phyloP scores from a whole-genome alignment of 306 rosid species.

The Geum urbanum region DNA sequence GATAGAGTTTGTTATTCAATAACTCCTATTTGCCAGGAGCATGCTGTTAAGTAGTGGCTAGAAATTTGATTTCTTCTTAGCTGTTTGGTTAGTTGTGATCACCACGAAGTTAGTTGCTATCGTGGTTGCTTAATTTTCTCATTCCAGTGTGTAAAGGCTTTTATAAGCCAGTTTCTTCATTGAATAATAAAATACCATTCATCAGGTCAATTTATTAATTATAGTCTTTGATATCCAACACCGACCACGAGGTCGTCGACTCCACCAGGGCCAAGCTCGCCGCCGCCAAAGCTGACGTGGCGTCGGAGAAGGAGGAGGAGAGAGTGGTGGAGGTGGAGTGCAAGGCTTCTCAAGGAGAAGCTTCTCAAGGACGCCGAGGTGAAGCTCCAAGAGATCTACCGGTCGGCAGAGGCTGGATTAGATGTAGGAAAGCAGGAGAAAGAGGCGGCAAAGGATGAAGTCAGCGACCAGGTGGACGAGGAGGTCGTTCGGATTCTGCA shows the following conservation, averaged over 20 bases:
- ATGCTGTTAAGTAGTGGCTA: too few species aligned
- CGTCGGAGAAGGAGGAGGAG: conserved; percentile 60
- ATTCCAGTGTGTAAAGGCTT: too few species aligned
- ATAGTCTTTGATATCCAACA: too few species aligned
- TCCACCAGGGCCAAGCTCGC: conserved; percentile 48
- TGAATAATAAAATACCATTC: too few species aligned
- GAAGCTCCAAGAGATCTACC: conserved; percentile 64
- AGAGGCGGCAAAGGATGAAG: conserved; percentile 4
- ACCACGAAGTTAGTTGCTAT: too few species aligned
- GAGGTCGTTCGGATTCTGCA: conserved; percentile 62
- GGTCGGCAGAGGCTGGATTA: conserved; percentile 33
- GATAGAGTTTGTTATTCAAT: too few species aligned
- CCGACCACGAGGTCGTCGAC: conserved; percentile 82
- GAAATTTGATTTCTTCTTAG: too few species aligned
- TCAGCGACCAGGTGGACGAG: conserved; percentile 45
- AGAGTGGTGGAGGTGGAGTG: conserved; percentile 52
- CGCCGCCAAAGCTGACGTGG: conserved; percentile 22
- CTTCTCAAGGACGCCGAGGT: conserved; percentile 75
- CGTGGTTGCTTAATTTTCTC: too few species aligned
- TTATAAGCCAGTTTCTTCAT: too few species aligned
- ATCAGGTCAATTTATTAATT: too few species aligned
- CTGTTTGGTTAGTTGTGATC: too few species aligned
- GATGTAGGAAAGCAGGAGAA: neutral
- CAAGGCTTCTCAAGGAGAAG: conserved; percentile 66
- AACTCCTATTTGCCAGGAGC: too few species aligned